phyloP scores from a whole-genome alignment of 2,329 filamentous ascomycete species.

The Cladophialophora immunda region DNA sequence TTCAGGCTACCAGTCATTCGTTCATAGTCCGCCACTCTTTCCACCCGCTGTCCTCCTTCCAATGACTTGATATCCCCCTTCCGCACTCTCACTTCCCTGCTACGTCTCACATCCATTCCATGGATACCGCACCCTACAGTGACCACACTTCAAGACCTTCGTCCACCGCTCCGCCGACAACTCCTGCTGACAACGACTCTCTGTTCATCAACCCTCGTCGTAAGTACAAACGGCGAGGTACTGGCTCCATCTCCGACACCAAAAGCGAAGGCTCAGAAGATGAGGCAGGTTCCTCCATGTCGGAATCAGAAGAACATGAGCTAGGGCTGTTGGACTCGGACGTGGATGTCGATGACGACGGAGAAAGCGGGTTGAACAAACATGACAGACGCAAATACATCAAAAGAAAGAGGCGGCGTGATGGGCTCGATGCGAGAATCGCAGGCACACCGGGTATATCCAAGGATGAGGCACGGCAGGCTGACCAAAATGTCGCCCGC shows the following conservation, averaged over 20 bases:
- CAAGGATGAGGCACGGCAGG: conserved; percentile 74
- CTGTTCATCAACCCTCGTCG: conserved; percentile 39
- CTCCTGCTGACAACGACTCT: conserved; percentile 23
- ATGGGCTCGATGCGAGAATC: conserved; percentile 74
- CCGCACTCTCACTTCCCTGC: conserved; percentile 15
- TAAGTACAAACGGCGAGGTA: conserved; percentile 40
- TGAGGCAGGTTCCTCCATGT: conserved; percentile 48
- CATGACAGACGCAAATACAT: conserved; percentile 75
- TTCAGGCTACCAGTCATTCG: conserved; percentile 9
- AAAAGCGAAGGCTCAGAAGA: conserved; percentile 36
- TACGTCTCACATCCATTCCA: conserved; percentile 30
- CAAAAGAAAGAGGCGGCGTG: conserved; percentile 72
- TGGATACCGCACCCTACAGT: conserved; percentile 36
- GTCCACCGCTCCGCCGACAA: conserved; percentile 23
- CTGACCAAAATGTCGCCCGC: conserved; percentile 76
- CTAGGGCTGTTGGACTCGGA: conserved; percentile 69
- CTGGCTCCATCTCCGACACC: conserved; percentile 36
- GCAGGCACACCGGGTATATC: conserved; percentile 64
- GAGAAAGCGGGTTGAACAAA: conserved; percentile 85
- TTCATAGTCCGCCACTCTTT: conserved; percentile 7
- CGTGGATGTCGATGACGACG: conserved; percentile 83
- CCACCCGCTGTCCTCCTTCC: neutral
- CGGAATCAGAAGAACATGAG: conserved; percentile 64
- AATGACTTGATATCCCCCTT: conserved; percentile 12
- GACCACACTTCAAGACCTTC: conserved; percentile 31